A percentile compares a stretch with the other conserved stretches of the same genome.
These are phyloP conservation scores for Alternaria triticimaculans DNA, from an alignment of 2,329 filamentous ascomycete species.

Conservation along the genomic window DNA sequence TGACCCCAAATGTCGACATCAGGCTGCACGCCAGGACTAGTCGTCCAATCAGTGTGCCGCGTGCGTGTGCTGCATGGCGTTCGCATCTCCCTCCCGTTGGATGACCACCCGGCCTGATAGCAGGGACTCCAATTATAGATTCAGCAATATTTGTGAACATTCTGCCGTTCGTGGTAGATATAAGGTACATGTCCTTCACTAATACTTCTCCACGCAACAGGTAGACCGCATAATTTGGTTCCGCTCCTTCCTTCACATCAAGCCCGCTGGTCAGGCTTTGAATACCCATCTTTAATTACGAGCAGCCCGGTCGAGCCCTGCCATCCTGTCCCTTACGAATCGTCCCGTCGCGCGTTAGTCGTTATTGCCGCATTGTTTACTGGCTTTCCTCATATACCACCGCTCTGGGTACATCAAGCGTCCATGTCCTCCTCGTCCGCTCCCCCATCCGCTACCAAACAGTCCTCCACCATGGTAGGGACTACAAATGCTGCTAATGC, in stretches of 20 bases:
- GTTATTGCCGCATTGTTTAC: conserved; percentile 51
- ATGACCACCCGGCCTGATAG: conserved; percentile 34
- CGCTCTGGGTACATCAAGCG: conserved; percentile 51
- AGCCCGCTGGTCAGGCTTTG: conserved; percentile 59
- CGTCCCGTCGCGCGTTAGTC: conserved; percentile 51
- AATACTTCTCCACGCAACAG: conserved; percentile 36
- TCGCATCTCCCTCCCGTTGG: conserved; percentile 39
- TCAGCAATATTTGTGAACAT: conserved; percentile 49
- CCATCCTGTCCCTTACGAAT: conserved; percentile 52
- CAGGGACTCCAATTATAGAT: conserved; percentile 57
- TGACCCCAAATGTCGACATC: conserved; percentile 45
- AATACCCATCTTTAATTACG: conserved; percentile 56
- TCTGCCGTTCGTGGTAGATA: conserved; percentile 51
- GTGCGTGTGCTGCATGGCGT: conserved; percentile 32
- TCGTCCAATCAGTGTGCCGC: conserved; percentile 38
- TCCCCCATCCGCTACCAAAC: conserved; percentile 50
- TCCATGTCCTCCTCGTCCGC: conserved; percentile 58
- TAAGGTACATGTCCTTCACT: conserved; percentile 54
- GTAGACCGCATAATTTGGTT: conserved; percentile 58
- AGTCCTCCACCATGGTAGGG: conserved; percentile 58
- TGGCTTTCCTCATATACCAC: conserved; percentile 48
- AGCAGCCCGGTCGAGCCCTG: conserved; percentile 50
- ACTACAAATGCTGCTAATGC: conserved; percentile 58
- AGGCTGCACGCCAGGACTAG: conserved; percentile 32
- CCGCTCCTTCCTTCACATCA: conserved; percentile 47